A percentile compares a stretch with the other conserved stretches of the same genome.
These are phyloP conservation scores for Candida mattraensis DNA, from an alignment of 805 yeast species.

Conservation along the genomic window DNA sequence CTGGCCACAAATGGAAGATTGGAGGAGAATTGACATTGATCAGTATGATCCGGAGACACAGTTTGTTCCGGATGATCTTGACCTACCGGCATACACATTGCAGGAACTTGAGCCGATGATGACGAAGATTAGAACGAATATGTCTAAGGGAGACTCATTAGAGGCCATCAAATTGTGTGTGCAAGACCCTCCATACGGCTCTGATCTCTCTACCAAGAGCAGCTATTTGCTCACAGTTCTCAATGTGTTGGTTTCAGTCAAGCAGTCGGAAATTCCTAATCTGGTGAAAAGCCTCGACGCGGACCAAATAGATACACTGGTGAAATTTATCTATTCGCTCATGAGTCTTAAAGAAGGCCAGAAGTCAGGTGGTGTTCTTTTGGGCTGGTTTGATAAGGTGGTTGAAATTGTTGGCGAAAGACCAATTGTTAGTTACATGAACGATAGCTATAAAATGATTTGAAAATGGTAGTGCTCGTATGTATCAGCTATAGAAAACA, in stretches of 20 bases:
- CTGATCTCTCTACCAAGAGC: slow-evolving; percentile 55
- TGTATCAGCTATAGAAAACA: no score
- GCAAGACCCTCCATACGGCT: slow-evolving; percentile 80
- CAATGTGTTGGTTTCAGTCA: slow-evolving; percentile 67
- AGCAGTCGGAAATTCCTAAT: slow-evolving; percentile 62
- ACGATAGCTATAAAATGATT: slow-evolving; percentile 49
- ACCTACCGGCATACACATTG: slow-evolving; percentile 43
- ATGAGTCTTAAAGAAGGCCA: slow-evolving; percentile 79
- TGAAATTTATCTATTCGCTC: slow-evolving; percentile 83
- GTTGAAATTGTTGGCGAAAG: slow-evolving; percentile 85
- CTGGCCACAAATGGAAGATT: slow-evolving; percentile 52
- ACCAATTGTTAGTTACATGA: slow-evolving; percentile 79
- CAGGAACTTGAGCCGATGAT: slow-evolving; percentile 57
- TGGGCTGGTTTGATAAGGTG: slow-evolving; percentile 91
- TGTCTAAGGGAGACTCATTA: slow-evolving; percentile 70
- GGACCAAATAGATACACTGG: slow-evolving; percentile 72
- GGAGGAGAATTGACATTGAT: slow-evolving; percentile 96
- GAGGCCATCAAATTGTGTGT: slow-evolving; percentile 67
- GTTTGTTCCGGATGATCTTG: slow-evolving; percentile 27
- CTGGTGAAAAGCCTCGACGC: slow-evolving; percentile 58
- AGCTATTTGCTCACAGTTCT: slow-evolving; percentile 57
- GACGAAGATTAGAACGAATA: slow-evolving; percentile 56
- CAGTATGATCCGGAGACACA: slow-evolving; percentile 80
- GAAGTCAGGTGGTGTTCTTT: slow-evolving; percentile 79
- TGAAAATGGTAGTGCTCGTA: no score